Base-by-base conservation (phyloP, 495 filamentous ascomycete species). In the Aspergillus kassunensis region DNA sequence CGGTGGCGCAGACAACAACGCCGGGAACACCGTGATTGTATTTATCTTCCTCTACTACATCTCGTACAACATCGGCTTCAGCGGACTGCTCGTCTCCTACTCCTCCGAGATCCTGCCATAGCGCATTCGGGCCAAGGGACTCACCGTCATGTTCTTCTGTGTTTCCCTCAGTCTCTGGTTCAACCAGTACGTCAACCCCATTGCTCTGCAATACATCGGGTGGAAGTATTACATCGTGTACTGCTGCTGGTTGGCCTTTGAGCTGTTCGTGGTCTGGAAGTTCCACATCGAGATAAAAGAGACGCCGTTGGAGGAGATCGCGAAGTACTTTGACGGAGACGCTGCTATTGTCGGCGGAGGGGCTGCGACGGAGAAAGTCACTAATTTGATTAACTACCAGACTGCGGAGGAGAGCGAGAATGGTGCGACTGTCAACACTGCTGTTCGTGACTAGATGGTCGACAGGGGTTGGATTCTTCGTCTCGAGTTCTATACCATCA, bases 41-140 rank as follows among this genome's bases (percentile, higher is more conserved):
- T 78, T 83, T 47, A 82, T 84, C 57, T 85, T 81, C 74, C 55
- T 85, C 23, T 86, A 81, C 63, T 61, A 67, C 59, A 56, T 73
- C 57, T 74, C 72, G 44, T 84, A 82, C 64, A 78, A 79, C 49
- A 81, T 83, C 49, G 78, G 76, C 24, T 83, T 77, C 66, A 81
- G 78, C 10, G 79, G 81, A 33, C 62, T 87, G 49, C 68, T 86
- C 23, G 78, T 85, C 42, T 79, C 84, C 13, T 84, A 84, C 60
- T 77, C 78, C 2, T 71, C 82, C 18, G 84, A 87, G 71, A 78
- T 88, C 34, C 67, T 85, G 19, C 83, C 82, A 0, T 89, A 81
- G 70, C 75, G 78, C 36, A 71, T 87, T 34, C 78, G 83, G 20
- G 82, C 83, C 34, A 88, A 85, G 72, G 83, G 84, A 36, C 78